Evolutionary conservation across 1,284 basidiomycete species (phyloP), one percentile per base, ranked within the genome.

Genomic region (Cryptococcus sp.): DNA sequence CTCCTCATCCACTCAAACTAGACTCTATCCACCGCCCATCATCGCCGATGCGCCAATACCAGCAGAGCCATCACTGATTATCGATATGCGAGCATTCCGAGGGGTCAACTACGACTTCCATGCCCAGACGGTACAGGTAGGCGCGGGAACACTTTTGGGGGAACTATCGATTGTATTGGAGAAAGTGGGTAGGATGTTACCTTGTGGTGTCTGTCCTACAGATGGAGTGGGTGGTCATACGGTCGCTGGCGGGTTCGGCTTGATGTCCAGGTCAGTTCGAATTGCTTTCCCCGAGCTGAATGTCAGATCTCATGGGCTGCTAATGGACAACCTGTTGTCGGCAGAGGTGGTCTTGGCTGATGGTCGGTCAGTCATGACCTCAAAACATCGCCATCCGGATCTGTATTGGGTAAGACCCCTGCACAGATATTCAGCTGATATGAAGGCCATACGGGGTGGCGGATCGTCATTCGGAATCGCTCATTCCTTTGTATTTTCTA

Each of bases 141-240:
- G 55, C 16, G 47, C 51, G 13, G 57, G 57, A 19, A 47, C 52
- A 14, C 37, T 56, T n/a, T 45, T 59, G 19, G 57, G 57, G 9
- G 55, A 56, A 31, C 19, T 59, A 46, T 47, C 36, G 31, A 31
- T 49, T n/a, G 21, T 25, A 11, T 34, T 57, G 42, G 52, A 54
- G 22, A 21, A 22, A 11, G 19, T 48, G n/a, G 55, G 56, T 19
- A 43, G 56, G 36, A 50, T 51, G 56, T 21, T 55, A 10, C 56
- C 56, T n/a, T 45, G 36, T 7, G 56, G 56, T 16, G 24, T 25
- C 16, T 58, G 56, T 34, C 56, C 56, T 11, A 55, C 56, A 7
- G 56, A 55, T 7, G 56, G 56, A 2, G 54, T 58, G n/a, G 56
- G 56, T 1, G 56, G 56, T 24, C 56, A 58, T 34, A 53, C 45